Evolutionary conservation across 805 yeast genomes (phyloP).

Genomic region (Saccharomycopsis vini): DNA sequence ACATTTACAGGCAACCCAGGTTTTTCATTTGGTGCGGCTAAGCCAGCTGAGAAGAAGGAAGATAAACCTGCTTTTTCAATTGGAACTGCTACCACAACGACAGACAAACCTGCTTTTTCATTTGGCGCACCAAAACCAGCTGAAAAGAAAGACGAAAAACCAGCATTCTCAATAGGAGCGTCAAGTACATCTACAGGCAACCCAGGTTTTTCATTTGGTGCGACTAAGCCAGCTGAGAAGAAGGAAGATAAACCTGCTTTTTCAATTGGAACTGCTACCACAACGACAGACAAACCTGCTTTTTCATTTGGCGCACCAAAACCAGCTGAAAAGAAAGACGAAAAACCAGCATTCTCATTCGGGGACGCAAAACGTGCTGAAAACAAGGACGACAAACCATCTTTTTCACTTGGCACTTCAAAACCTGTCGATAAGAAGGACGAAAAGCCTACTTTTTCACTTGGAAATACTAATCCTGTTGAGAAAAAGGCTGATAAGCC

Average conservation of each 20-base stretch:
- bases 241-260: slow-evolving; percentile 2
- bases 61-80: slow-evolving; percentile 16
- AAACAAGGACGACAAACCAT: slow-evolving; percentile 12
- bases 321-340: slow-evolving; percentile 20
- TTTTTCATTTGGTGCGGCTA: slow-evolving; percentile 21
- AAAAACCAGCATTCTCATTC: slow-evolving; percentile 11
- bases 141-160: slow-evolving; percentile 11
- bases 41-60: slow-evolving; percentile 4
- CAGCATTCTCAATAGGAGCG: slow-evolving; percentile 21
- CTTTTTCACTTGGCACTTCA: slow-evolving; percentile 19
- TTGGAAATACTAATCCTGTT: background rate
- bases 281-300: slow-evolving; percentile 20
- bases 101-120: slow-evolving; percentile 20
- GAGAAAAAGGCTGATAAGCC: background rate
- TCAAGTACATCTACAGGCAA: slow-evolving; percentile 20
- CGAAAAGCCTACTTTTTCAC: slow-evolving; percentile 1
- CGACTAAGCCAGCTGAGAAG: slow-evolving; percentile 6
- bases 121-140: slow-evolving; percentile 19
- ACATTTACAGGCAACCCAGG: slow-evolving; percentile 19
- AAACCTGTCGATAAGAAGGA: slow-evolving; percentile 4
- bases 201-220: slow-evolving; percentile 22
- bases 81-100: slow-evolving; percentile 21
- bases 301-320: slow-evolving; percentile 19
- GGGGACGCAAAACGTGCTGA: slow-evolving; percentile 20
- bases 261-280: slow-evolving; percentile 22